Base-by-base conservation (phyloP, 2,329 filamentous ascomycete genomes). In the Apiospora koreana region DNA sequence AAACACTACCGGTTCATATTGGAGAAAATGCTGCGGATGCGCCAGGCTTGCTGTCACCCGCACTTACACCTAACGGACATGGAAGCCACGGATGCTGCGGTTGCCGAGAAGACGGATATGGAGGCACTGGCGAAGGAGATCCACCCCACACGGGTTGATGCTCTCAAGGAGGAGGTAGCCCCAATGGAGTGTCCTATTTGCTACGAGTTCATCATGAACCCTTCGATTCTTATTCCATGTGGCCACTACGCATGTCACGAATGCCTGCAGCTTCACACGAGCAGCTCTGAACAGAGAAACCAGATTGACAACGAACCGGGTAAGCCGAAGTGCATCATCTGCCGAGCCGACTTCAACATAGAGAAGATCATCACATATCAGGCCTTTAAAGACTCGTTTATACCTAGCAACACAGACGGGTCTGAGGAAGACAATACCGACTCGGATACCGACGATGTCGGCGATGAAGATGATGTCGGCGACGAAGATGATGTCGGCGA, bases 111-210 rank as follows among this genome's bases (percentile, higher is more conserved):
- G 3, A n/a, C n/a, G n/a, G 58, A 72, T 14, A 79, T 80, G 78
- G 38, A 75, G 3, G 71, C 69, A 0, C 71, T 78, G 25, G 93
- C 94, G 1, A 87, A 88, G 75, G 78, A 83, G 25, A 83, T 97
- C 14, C 79, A 84, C 7, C 74, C 80, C 0, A 83, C 88, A 21
- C 92, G 94, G 16, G 85, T 97, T 23, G 77, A 83, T n/a, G 89
- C 93, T 8, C 86, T 96, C 77, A 92, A 84, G 74, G 78, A 77
- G 1, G 78, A 80, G 0, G 85, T 89, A 1, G 87, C 85, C 16
- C 64, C 64, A 2, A 93, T 95, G 67, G 92, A 95, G 77, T 97
- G 94, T 76, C 93, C 93, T 0, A 90, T 96, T 25, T 97, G 94
- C 79, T 91, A 93, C 71, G 94, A 97, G 76, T 90, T 86, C 2